phyloP scores from a whole-genome alignment of 805 yeast genomes.

The Schwanniomyces vanrijiae region DNA sequence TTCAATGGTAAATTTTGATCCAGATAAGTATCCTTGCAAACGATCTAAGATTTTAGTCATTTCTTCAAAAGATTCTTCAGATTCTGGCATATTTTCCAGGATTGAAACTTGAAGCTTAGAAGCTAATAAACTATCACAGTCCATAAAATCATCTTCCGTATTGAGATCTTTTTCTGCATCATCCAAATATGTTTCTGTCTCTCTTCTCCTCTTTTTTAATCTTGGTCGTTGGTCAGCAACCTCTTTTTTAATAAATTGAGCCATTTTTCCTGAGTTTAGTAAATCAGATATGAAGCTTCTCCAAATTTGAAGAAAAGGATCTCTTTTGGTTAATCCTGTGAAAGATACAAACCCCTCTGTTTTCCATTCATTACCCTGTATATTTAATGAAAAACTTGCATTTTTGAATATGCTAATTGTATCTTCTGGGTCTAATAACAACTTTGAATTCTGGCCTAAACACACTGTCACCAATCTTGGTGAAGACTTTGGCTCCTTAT shows the following conservation, averaged over 20 bases:
- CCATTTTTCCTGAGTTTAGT: constrained; percentile 33
- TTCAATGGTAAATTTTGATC: constrained; percentile 18
- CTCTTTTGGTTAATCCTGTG: constrained; percentile 40
- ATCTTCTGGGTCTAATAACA: constrained; percentile 34
- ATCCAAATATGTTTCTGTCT: background rate
- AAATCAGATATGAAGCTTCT: constrained; percentile 34
- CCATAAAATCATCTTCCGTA: constrained; percentile 27
- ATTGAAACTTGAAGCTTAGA: constrained; percentile 20
- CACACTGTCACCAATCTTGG: constrained; percentile 25
- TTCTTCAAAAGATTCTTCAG: background rate
- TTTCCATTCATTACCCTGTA: constrained; percentile 41
- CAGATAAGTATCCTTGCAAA: constrained; percentile 19
- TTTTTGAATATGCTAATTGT: constrained; percentile 30
- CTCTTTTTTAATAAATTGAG: constrained; percentile 20
- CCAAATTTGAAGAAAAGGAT: constrained; percentile 36
- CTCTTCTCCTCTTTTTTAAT: background rate
- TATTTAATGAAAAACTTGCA: constrained; percentile 33
- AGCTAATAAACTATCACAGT: constrained; percentile 29
- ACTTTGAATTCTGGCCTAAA: constrained; percentile 34
- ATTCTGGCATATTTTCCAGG: constrained; percentile 3
- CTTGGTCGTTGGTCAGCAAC: background rate
- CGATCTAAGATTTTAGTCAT: background rate
- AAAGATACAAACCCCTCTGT: constrained; percentile 41
- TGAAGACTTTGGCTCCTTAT: constrained; percentile 2
- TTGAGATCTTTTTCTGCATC: constrained; percentile 8